Evolutionary conservation across 2,329 filamentous ascomycete species (phyloP), one percentile per base, ranked within the genome.

Genomic region (Fusarium tricinctum): DNA sequence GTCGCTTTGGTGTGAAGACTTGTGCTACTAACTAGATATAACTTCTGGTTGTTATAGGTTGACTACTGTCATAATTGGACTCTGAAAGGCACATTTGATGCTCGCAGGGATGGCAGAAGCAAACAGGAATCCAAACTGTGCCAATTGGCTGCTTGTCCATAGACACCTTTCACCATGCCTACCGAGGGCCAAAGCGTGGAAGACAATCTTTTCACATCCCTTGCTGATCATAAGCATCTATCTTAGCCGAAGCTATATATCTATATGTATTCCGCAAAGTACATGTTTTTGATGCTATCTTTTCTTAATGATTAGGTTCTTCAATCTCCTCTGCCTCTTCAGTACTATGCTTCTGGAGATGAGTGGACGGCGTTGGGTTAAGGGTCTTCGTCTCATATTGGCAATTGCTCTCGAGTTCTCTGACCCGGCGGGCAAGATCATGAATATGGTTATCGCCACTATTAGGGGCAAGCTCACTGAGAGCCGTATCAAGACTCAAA

Each of bases 391-490:
- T 30, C 10, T 61, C 28, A 40, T 66, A 55, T 49, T 63, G 45
- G 50, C 48, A 63, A 15, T 52, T 61, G 54, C 63, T 73, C 74
- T 75, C 75, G 54, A 97, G 84, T 51, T 82, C 85, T 74, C 89
- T 87, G 43, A 96, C 90, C 53, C 92, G 86, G 58, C 83, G 80
- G 17, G 92, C 93, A 72, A 99, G 81, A 79, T 98, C 94, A 49
- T 87, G 90, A 53, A 99, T 86, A 83, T 99, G 95, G 65, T 85
- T 86, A 81, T 98, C 96, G 5, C 88, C 89, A 76, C 92, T 96
- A 52, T 92, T 92, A 3, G 87, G 81, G 66, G 92, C 91, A 70
- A 98, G 81, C 30, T 86, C 88, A 61, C 89, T 80, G 69, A 99
- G 84, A 8, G 93, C 92, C 58, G 83, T 82, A 76, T 97, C 92